Conservation (phyloP, 306 rosid genomes). For the Prunus campanulata region DNA sequence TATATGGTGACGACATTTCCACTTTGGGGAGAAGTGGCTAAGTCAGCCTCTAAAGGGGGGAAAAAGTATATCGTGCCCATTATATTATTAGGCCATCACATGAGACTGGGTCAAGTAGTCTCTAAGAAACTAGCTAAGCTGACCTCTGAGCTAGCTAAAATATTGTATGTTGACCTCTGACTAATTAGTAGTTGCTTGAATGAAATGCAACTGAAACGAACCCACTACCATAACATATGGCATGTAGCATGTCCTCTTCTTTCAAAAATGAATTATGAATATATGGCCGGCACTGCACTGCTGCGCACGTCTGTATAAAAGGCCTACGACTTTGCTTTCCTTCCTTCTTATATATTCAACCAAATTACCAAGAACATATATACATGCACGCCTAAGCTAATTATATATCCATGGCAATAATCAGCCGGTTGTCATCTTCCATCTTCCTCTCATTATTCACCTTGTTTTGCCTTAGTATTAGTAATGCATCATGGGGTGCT, state of each 20-base stretch:
- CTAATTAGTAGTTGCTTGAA: too few species aligned
- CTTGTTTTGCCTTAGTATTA: background rate
- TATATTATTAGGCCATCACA: background rate
- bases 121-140: too few species aligned
- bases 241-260: too few species aligned
- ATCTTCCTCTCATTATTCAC: constrained; percentile 1
- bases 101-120: background rate
- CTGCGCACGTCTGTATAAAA: too few species aligned
- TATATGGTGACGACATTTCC: background rate
- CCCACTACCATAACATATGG: too few species aligned
- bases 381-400: background rate
- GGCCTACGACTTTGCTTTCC: too few species aligned
- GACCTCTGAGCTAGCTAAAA: too few species aligned
- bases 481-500: background rate
- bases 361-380: background rate
- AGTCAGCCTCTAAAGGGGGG: background rate
- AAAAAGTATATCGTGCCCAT: too few species aligned
- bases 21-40: background rate
- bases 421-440: background rate
- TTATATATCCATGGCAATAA: background rate
- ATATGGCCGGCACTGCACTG: too few species aligned
- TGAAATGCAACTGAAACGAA: too few species aligned
- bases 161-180: too few species aligned
- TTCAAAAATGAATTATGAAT: too few species aligned
- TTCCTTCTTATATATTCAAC: background rate